Base-by-base conservation (phyloP, 225 moss, liverwort and hornwort genomes). In the Pseudisothecium myosuroides region DNA sequence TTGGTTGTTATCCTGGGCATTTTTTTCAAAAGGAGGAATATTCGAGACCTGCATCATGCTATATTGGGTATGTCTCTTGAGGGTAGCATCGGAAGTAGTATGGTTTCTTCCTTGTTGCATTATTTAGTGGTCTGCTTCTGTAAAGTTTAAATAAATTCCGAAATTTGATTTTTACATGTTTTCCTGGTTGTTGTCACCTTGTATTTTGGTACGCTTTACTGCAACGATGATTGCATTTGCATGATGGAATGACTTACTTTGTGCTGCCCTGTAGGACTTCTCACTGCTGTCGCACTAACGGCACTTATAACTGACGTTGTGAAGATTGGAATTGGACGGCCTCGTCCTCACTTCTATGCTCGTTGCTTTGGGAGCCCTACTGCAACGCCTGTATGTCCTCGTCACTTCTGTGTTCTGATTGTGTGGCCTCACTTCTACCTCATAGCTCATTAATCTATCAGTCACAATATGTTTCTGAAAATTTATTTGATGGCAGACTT, bases 271-370 rank as follows among this genome's bases (percentile, higher is more conserved):
- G 88, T 85, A 94, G 95, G 95, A 86, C 94, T 95, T 76, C 26
- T 95, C 61, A 93, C 94, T 61, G 87, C 93, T 62, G 60, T 95
- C 90, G 93, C 92, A 36, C 85, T 95, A 47, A 94, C 94, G 37
- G 95, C 95, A 75, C 94, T 92, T 68, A 90, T 95, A 27, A 94
- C 95, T 36, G 95, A 94, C 85, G 65, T 69, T 79, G 88, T 95
- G 89, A 95, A 95, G 90, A 91, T 90, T 89, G 95, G 91, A 66
- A 88, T 95, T 31, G 95, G 95, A 82, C 89, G 94, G 32, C 95
- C 95, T 77, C 91, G 95, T 39, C 95, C 95, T 85, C 91, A 95
- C 88, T 95, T 95, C 82, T 93, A 93, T 65, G 90, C 90, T 59
- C 92, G 92, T 59, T 95, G 95, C 89, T 95, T 95, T 81, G 94